Percentiles rank a stretch among this genome's conserved stretches.
Evolutionary conservation across 345 rosid genomes (phyloP).

Genomic region (Murraya koenigii): DNA sequence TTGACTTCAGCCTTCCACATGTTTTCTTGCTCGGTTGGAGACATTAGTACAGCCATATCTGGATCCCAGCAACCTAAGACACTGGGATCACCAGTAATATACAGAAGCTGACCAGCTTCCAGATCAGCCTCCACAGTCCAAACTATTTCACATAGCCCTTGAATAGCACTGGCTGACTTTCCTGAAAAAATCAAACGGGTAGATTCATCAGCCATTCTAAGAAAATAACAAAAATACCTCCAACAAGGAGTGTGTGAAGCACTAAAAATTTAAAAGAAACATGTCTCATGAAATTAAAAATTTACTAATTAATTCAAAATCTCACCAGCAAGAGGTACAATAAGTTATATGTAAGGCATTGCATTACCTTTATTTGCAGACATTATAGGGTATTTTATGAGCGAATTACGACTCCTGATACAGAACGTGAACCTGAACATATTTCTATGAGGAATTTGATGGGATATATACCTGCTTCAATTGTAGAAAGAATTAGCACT

Average conservation of each 20-base stretch:
- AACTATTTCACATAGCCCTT: constrained; percentile 57
- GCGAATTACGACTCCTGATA: constrained; percentile 35
- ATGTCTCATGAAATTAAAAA: not conserved
- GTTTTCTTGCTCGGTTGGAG: constrained; percentile 48
- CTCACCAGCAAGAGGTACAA: not conserved
- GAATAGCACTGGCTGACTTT: constrained; percentile 31
- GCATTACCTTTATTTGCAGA: constrained; percentile 49
- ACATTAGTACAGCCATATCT: constrained; percentile 66
- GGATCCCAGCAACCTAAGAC: constrained; percentile 87
- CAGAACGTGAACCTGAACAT: constrained; percentile 39
- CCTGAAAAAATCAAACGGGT: constrained; percentile 45
- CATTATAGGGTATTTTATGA: constrained; percentile 39
- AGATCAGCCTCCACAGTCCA: constrained; percentile 85
- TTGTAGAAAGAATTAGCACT: constrained; percentile 12
- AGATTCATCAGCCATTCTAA: constrained; percentile 25
- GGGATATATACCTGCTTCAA: constrained; percentile 51
- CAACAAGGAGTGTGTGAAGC: constrained; percentile 17
- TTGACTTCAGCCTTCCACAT: constrained; percentile 75
- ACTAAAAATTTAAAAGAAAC: constrained; percentile 14
- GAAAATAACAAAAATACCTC: constrained; percentile 19
- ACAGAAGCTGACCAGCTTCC: constrained; percentile 57
- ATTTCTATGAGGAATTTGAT: constrained; percentile 35
- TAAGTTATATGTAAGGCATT: not conserved
- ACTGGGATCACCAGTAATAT: constrained; percentile 69
- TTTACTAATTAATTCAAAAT: not conserved